These are phyloP conservation scores for Echites panduratus DNA, from an alignment of 257 asterid genomes.

Conservation along the genomic window DNA sequence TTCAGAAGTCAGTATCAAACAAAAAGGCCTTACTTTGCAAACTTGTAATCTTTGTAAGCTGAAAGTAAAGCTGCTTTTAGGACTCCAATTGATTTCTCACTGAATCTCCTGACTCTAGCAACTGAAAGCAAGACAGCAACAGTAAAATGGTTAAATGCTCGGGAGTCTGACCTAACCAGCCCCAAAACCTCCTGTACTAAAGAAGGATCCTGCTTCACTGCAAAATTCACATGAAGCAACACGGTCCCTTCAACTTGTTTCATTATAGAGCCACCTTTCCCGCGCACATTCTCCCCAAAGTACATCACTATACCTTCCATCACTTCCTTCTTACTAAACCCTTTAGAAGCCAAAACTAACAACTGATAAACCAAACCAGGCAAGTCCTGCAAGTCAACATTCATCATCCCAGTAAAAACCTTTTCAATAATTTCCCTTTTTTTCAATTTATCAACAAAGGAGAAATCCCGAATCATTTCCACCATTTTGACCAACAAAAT, in stretches of 20 bases:
- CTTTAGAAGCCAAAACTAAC: conserved; percentile 68
- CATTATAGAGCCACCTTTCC: conserved; percentile 47
- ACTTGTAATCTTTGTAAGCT: conserved; percentile 66
- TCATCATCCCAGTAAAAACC: conserved; percentile 50
- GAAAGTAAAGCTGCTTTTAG: conserved; percentile 50
- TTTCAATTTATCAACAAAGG: conserved; percentile 45
- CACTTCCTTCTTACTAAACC: conserved; percentile 74
- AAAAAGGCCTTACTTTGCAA: conserved; percentile 26
- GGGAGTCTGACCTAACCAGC: conserved; percentile 53
- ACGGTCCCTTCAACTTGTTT: conserved; percentile 89
- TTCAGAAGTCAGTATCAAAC: neutral
- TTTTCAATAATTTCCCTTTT: conserved; percentile 54
- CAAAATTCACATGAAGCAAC: conserved; percentile 79
- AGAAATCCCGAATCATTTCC: conserved; percentile 52
- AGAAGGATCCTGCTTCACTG: conserved; percentile 82
- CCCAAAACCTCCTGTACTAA: conserved; percentile 73
- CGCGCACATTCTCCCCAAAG: conserved; percentile 42
- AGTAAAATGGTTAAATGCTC: conserved; percentile 74
- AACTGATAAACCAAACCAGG: conserved; percentile 79
- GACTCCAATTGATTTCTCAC: conserved; percentile 60
- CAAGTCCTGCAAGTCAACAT: conserved; percentile 69
- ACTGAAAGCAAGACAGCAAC: conserved; percentile 66
- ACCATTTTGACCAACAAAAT: conserved; percentile 66
- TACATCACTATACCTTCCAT: conserved; percentile 67
- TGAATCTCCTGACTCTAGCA: conserved; percentile 72